These are phyloP conservation scores for Wickerhamiella spandovensis DNA, from an alignment of 805 yeast species.

Conservation along the genomic window DNA sequence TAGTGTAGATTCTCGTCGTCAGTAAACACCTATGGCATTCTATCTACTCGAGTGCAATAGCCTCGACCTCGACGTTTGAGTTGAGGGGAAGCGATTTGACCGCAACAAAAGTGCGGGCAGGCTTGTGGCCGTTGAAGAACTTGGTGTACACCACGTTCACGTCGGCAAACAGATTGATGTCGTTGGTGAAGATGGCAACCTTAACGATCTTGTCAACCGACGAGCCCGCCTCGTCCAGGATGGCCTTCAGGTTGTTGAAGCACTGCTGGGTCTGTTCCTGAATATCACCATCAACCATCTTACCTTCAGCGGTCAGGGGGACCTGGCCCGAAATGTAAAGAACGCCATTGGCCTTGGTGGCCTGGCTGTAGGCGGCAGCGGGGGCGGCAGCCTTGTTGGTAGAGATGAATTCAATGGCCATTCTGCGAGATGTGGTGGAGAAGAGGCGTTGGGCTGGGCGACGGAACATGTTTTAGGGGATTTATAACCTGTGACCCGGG, in stretches of 20 bases:
- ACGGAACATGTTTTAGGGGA: background rate
- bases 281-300: slow-evolving; percentile 68
- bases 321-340: slow-evolving; percentile 92
- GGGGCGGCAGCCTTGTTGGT: slow-evolving; percentile 84
- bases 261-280: slow-evolving; percentile 28
- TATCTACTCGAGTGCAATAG: slow-evolving; percentile 57
- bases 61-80: slow-evolving; percentile 80
- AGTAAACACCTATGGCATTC: background rate
- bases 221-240: slow-evolving; percentile 77
- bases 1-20: too few relatives aligned
- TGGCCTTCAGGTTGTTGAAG: slow-evolving; percentile 33
- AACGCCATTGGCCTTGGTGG: slow-evolving; percentile 78
- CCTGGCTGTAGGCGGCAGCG: slow-evolving; percentile 94
- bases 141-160: slow-evolving; percentile 73
- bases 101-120: slow-evolving; percentile 97
- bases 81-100: slow-evolving; percentile 84
- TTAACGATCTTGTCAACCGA: slow-evolving; percentile 73
- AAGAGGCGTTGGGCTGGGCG: background rate
- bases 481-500: background rate
- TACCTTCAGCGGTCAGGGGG: slow-evolving; percentile 70
- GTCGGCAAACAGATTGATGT: slow-evolving; percentile 72
- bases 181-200: slow-evolving; percentile 80
- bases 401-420: slow-evolving; percentile 15
- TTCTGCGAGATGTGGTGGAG: slow-evolving; percentile 2
- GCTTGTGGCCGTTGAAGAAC: slow-evolving; percentile 31